A percentile compares a stretch with the other conserved stretches of the same genome.
phyloP scores from a whole-genome alignment of 2,329 filamentous ascomycete genomes.

The Diaporthe velutina region DNA sequence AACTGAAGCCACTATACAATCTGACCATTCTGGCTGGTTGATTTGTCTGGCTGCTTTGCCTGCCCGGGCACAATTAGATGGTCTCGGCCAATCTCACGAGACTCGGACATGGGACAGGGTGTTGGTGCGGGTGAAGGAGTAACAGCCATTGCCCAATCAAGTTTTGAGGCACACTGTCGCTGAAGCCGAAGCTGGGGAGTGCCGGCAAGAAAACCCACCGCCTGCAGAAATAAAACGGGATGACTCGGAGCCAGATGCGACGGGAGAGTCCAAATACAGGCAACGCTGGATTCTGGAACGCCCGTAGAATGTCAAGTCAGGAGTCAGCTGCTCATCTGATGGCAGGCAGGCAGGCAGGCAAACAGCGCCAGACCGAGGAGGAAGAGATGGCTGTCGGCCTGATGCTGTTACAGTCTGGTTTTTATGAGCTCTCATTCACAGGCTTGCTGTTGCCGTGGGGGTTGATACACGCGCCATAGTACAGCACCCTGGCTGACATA shows the following conservation, averaged over 20 bases:
- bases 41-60: background rate
- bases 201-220: conserved; percentile 14
- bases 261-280: conserved; percentile 7
- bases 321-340: background rate
- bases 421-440: conserved; percentile 19
- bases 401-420: conserved; percentile 22
- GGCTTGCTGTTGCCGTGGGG: conserved; percentile 14
- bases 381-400: background rate
- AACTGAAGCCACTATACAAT: background rate
- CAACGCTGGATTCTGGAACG: conserved; percentile 5
- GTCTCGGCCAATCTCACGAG: background rate
- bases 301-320: background rate
- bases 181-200: conserved; percentile 20
- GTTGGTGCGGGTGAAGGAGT: background rate
- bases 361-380: background rate
- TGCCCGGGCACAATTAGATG: background rate
- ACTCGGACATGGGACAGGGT: conserved; percentile 14
- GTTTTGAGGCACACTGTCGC: background rate
- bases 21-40: background rate
- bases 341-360: background rate
- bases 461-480: conserved; percentile 5
- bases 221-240: conserved; percentile 13
- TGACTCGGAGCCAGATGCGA: conserved; percentile 21
- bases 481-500: background rate
- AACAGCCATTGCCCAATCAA: conserved; percentile 25